These are phyloP conservation scores for Basidioascus undulatus DNA, from an alignment of 768 basidiomycete species.

Conservation along the genomic window DNA sequence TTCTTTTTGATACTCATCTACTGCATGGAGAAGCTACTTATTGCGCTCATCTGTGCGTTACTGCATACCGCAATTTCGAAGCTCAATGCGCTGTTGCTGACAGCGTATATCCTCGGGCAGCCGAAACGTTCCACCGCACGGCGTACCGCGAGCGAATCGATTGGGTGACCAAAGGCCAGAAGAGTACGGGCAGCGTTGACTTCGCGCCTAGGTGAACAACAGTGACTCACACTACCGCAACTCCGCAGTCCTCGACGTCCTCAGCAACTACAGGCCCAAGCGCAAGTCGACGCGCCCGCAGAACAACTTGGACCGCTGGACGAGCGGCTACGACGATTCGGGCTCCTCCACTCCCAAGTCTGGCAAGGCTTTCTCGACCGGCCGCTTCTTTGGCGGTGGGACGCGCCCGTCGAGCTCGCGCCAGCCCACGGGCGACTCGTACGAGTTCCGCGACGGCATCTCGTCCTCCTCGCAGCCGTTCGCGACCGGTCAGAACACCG, in stretches of 20 bases:
- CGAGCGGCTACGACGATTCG: no score
- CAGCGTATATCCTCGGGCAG: no score
- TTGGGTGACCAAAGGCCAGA: slow-evolving; percentile 27
- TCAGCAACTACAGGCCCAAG: slow-evolving; percentile 40
- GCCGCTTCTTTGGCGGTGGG: neutral
- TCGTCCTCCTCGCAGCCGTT: slow-evolving; percentile 19
- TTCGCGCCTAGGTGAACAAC: no score
- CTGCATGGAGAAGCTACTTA: slow-evolving; percentile 39
- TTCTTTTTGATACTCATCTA: slow-evolving; percentile 48
- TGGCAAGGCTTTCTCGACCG: slow-evolving; percentile 2
- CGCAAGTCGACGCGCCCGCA: slow-evolving; percentile 19
- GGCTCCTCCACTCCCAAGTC: no score
- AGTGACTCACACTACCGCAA: no score
- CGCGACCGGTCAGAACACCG: slow-evolving; percentile 22
- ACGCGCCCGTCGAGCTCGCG: slow-evolving; percentile 17
- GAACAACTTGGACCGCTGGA: no score
- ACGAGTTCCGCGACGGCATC: no score
- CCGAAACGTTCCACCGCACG: slow-evolving; percentile 52
- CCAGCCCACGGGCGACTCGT: no score
- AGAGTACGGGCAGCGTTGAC: no score
- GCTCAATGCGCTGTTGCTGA: neutral
- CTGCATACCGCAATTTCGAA: neutral
- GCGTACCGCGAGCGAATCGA: slow-evolving; percentile 49
- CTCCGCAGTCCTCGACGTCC: slow-evolving; percentile 39
- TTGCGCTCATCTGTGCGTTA: slow-evolving; percentile 31